Percentiles rank a stretch among this genome's conserved stretches.
Evolutionary conservation across 805 yeast species (phyloP).

Genomic region (Wickerhamiella kurtzmanii): DNA sequence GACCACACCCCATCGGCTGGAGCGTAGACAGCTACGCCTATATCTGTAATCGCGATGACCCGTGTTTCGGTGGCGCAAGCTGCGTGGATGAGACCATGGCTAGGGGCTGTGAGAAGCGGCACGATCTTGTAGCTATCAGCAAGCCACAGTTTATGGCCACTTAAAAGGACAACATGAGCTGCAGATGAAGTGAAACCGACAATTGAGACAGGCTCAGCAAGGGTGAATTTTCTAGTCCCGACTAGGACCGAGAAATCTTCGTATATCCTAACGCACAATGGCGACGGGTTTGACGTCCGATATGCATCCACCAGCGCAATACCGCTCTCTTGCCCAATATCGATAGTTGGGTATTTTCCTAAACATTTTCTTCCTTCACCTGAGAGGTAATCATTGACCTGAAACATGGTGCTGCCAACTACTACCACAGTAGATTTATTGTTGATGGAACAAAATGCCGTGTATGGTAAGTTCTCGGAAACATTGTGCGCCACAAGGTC

Average conservation of each 20-base stretch:
- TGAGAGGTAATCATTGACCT: too few relatives aligned
- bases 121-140: background rate
- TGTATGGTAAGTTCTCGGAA: background rate
- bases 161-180: background rate
- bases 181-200: background rate
- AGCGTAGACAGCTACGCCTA: background rate
- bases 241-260: too few relatives aligned
- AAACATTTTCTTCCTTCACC: too few relatives aligned
- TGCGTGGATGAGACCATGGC: background rate
- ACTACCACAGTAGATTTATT: too few relatives aligned
- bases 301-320: too few relatives aligned
- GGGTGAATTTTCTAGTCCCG: too few relatives aligned
- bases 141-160: background rate
- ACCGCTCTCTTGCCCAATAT: too few relatives aligned
- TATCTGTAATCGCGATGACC: background rate
- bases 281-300: too few relatives aligned
- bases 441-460: background rate
- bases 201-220: background rate
- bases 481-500: background rate
- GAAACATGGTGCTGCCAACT: too few relatives aligned
- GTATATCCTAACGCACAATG: too few relatives aligned
- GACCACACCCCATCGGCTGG: background rate
- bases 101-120: background rate
- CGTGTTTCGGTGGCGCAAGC: background rate
- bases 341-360: too few relatives aligned